A percentile compares a stretch with the other conserved stretches of the same genome.
Evolutionary conservation across 139 green algal species (phyloP).

Genomic region (Coelastrella sp.): DNA sequence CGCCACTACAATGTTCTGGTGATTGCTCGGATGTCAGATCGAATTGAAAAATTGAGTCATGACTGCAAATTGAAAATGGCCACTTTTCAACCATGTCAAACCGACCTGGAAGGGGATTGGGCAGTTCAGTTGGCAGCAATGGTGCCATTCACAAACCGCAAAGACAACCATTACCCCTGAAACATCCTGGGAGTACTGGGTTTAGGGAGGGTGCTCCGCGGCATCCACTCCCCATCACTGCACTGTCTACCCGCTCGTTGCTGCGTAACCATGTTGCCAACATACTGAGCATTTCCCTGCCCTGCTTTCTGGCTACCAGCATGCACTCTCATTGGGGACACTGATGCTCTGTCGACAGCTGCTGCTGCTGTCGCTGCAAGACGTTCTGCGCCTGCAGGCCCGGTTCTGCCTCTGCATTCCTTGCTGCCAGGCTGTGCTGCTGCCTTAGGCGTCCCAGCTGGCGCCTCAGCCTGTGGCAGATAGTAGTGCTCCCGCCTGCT

Average conservation of each 20-base stretch:
- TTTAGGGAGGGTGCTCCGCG: not conserved
- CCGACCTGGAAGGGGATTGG: too few species aligned
- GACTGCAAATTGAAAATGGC: too few species aligned
- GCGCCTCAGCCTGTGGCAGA: not conserved
- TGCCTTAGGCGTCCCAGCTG: not conserved
- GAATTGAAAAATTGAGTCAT: too few species aligned
- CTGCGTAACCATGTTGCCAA: not conserved
- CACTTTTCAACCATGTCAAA: too few species aligned
- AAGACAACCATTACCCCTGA: too few species aligned
- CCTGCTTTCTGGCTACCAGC: not conserved
- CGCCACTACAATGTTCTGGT: too few species aligned
- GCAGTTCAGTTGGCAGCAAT: too few species aligned
- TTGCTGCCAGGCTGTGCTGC: not conserved
- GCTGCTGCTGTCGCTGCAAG: not conserved
- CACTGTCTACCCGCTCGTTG: not conserved
- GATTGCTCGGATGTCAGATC: too few species aligned
- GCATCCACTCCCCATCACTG: not conserved
- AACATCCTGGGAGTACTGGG: not conserved
- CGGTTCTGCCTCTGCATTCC: not conserved
- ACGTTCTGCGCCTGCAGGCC: not conserved
- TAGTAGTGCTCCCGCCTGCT: slow-evolving; percentile 23
- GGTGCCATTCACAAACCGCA: too few species aligned
- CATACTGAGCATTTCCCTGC: not conserved
- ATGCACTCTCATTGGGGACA: not conserved
- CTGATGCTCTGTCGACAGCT: not conserved